Evolutionary conservation across 805 yeast species (phyloP).

Genomic region (Lipomyces spencermartinsiae): DNA sequence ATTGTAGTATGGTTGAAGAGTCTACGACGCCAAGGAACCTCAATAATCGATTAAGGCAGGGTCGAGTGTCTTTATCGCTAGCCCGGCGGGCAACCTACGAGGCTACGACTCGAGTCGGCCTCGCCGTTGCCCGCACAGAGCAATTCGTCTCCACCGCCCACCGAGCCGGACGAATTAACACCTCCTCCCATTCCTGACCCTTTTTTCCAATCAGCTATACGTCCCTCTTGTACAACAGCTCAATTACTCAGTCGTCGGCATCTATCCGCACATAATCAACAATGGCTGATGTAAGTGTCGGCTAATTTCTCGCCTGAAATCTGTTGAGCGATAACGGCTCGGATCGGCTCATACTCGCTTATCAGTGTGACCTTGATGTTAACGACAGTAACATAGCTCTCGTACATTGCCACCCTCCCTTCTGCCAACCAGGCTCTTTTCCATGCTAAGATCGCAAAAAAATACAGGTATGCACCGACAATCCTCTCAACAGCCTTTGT

Average conservation of each 20-base stretch:
- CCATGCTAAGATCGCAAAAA: slow-evolving; percentile 38
- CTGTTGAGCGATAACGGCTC: not conserved
- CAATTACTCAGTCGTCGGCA: not conserved
- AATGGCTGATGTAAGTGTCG: slow-evolving; percentile 31
- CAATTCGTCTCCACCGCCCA: not conserved
- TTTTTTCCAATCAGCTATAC: not conserved
- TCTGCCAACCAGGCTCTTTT: slow-evolving; percentile 38
- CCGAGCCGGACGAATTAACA: not conserved
- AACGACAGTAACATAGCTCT: slow-evolving; percentile 18
- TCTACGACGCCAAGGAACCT: not conserved
- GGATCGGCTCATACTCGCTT: slow-evolving; percentile 1
- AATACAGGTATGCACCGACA: slow-evolving; percentile 26
- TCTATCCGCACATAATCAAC: not conserved
- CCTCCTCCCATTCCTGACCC: not conserved
- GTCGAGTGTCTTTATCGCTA: not conserved
- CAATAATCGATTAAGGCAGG: not conserved
- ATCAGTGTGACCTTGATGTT: not conserved
- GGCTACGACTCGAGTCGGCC: not conserved
- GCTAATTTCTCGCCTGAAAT: not conserved
- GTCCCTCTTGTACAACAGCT: not conserved
- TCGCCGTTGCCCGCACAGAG: not conserved
- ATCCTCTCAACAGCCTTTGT: not conserved
- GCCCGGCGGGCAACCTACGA: not conserved
- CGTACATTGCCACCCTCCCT: slow-evolving; percentile 35
- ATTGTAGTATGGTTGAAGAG: not conserved